These are phyloP conservation scores for rapeseed (Brassica napus) DNA, from an alignment of 345 rosid species.

Conservation along the genomic window Da-Ae NC_063445.1:29476501-29477000, in stretches of 20 bases:
- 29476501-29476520: no score
- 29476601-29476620: not conserved
- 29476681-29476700: not conserved
- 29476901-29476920: no score
- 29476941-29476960: no score
- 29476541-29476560: no score
- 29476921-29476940: no score
- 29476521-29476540: no score
- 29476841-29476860: constrained; percentile 8
- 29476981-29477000: no score
- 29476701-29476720: not conserved
- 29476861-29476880: constrained; percentile 2
- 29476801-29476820: not conserved
- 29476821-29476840: not conserved
- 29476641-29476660: not conserved
- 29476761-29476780: not conserved
- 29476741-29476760: not conserved
- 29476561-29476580: no score
- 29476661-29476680: not conserved
- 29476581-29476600: no score
- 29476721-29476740: not conserved
- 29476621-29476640: not conserved
- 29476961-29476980: no score
- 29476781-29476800: not conserved
- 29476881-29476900: constrained; percentile 28